These are phyloP conservation scores for Bacterosira constricta DNA, from an alignment of 108 stramenopile genomes.

Conservation along the genomic window DNA sequence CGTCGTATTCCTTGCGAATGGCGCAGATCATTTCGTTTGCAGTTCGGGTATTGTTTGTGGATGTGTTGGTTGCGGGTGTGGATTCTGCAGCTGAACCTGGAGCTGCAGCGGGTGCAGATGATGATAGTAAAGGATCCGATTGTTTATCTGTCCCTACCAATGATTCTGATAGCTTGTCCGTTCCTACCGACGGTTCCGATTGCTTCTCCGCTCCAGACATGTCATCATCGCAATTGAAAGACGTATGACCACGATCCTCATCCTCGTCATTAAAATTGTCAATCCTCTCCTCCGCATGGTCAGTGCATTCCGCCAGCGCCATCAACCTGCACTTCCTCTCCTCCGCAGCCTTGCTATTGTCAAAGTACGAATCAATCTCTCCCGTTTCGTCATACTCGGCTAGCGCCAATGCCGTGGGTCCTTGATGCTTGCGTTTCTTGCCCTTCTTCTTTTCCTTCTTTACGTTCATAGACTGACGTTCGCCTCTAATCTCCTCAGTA, in stretches of 20 bases:
- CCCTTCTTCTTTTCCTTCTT: neutral
- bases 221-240: too few relatives aligned
- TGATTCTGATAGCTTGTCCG: too few relatives aligned
- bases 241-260: too few relatives aligned
- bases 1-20: conserved; percentile 4
- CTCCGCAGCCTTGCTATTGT: neutral
- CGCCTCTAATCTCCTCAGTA: too few relatives aligned
- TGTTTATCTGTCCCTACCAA: neutral
- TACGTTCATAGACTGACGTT: too few relatives aligned
- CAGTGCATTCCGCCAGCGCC: neutral
- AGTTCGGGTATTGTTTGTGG: neutral
- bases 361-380: neutral
- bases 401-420: neutral
- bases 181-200: too few relatives aligned
- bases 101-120: neutral
- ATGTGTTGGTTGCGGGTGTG: neutral
- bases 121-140: neutral
- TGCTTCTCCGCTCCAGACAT: too few relatives aligned
- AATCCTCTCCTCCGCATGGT: neutral
- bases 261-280: neutral
- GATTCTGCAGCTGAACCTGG: neutral
- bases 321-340: neutral
- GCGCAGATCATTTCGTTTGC: neutral
- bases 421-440: neutral
- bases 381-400: conserved; percentile 3